Percentiles rank a stretch among this genome's conserved stretches.
Evolutionary conservation across 164 flowering plant genomes (phyloP).

Genomic region (Hamamelis virginiana): DNA sequence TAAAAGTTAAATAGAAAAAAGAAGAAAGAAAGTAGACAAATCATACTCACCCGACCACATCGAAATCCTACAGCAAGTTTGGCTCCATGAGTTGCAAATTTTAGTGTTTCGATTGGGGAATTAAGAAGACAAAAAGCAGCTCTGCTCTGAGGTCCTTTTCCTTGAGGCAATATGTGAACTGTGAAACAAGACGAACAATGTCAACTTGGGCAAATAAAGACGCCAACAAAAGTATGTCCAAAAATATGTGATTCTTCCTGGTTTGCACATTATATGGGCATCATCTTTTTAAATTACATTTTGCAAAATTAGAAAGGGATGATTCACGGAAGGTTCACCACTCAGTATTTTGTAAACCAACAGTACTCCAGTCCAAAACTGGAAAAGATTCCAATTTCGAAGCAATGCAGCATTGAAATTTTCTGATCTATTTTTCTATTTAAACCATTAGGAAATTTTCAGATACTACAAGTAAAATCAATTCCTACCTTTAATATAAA

Average conservation of each 20-base stretch:
- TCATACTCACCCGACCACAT: constrained; percentile 63
- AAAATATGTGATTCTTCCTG: not conserved
- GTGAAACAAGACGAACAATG: constrained; percentile 16
- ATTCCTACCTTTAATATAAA: not conserved
- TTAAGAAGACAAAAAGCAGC: constrained; percentile 42
- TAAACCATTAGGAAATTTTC: not conserved
- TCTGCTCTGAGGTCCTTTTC: constrained; percentile 33
- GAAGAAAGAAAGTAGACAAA: constrained; percentile 7
- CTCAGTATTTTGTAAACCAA: not conserved
- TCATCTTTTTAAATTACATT: not conserved
- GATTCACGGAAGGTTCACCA: not conserved
- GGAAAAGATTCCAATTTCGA: not conserved
- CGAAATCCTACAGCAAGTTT: constrained; percentile 53
- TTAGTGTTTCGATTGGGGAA: constrained; percentile 41
- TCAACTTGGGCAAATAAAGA: not conserved
- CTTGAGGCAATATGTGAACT: constrained; percentile 42
- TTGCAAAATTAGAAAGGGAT: too few relatives aligned
- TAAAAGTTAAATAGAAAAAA: not conserved
- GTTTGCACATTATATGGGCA: not conserved
- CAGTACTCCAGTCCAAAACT: not conserved
- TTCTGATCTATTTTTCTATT: not conserved
- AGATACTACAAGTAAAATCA: not conserved
- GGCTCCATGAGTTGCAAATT: constrained; percentile 38
- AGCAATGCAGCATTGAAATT: not conserved
- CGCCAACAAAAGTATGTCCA: not conserved